These are phyloP conservation scores for Skeletonema grethae DNA, from an alignment of 108 stramenopile genomes.

Conservation along the genomic window DNA sequence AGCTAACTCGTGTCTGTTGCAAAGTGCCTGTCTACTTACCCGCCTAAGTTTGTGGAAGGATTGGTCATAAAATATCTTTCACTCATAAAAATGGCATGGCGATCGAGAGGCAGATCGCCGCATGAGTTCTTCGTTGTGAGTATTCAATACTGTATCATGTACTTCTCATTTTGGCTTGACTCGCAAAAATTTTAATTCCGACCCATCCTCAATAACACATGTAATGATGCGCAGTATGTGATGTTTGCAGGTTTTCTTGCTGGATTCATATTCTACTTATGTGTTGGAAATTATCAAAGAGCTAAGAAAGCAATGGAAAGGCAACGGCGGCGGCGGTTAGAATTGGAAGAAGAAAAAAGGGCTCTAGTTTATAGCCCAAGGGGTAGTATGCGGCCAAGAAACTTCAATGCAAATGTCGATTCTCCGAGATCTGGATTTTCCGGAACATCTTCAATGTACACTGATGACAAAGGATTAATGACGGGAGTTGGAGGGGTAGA, in stretches of 20 bases:
- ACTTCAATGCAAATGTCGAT: conserved; percentile 26
- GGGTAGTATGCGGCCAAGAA: conserved; percentile 24
- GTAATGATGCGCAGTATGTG: not conserved
- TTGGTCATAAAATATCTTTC: not conserved
- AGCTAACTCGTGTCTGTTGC: not conserved
- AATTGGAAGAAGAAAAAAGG: conserved; percentile 48
- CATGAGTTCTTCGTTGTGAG: conserved; percentile 68
- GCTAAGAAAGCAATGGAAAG: conserved; percentile 83
- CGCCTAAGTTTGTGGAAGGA: not conserved
- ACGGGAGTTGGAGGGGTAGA: conserved; percentile 37
- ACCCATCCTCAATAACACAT: not conserved
- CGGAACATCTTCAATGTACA: conserved; percentile 47
- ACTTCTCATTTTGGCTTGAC: not conserved
- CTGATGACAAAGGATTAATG: conserved; percentile 48
- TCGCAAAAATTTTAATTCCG: not conserved
- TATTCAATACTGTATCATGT: not conserved
- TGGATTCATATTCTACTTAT: conserved; percentile 81
- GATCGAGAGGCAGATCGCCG: conserved; percentile 67
- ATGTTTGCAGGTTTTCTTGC: conserved; percentile 67
- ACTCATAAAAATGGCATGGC: conserved; percentile 54
- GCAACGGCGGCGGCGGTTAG: conserved; percentile 66
- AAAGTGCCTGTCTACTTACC: not conserved
- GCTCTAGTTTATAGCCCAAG: conserved; percentile 38
- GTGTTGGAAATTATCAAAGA: conserved; percentile 84
- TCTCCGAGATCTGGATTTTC: conserved; percentile 46